Base-by-base conservation (phyloP, 495 filamentous ascomycete species). In the Clohesyomyces aquaticus region DNA sequence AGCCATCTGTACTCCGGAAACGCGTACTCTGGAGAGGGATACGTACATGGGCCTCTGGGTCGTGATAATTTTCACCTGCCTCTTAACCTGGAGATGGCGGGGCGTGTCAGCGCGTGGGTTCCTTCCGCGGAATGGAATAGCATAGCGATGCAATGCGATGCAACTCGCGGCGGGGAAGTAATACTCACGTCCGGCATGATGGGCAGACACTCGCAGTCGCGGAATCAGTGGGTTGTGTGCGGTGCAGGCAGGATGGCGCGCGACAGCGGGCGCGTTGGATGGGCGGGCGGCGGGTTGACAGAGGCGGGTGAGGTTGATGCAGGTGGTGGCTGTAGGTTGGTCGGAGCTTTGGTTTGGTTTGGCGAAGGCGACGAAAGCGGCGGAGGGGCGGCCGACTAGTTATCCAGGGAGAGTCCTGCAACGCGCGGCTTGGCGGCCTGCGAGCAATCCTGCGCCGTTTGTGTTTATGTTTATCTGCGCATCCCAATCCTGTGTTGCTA, bases 21-120 rank as follows among this genome's bases (percentile, higher is more conserved):
- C 58, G 38, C 35, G 48, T 28, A 51, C 11, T 28, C 9, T 18
- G 26, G 35, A 38, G 29, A 54, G 19, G 53, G 48, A 60, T 53
- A 84, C 90, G 75, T 85, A 95, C 91, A 92, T 87, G 74, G 90
- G 83, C 61, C 85, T 83, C 76, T 97, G 93, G 77, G 92, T 87
- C 25, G 94, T 98, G 63, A 97, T 82, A 76, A 98, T 83, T 82
- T 93, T 93, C 74, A 98, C 82, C 60, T 82, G 90, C 62, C 94
- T 87, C 80, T 96, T 91, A 73, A 92, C 82, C 89, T 93, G n/a
- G n/a, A n/a, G n/a, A 67, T 38, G 63, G 68, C 3, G 38, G 27
- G 32, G 27, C n/a, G n/a, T n/a, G n/a, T 66, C 42, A 69, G 50
- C 42, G 28, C 45, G 23, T 14, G 22, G 11, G 4, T 18, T 22